Percentiles rank a stretch among this genome's conserved stretches.
Evolutionary conservation across 2,329 filamentous ascomycete species (phyloP).

Genomic region (Cyphellophora attinorum): DNA sequence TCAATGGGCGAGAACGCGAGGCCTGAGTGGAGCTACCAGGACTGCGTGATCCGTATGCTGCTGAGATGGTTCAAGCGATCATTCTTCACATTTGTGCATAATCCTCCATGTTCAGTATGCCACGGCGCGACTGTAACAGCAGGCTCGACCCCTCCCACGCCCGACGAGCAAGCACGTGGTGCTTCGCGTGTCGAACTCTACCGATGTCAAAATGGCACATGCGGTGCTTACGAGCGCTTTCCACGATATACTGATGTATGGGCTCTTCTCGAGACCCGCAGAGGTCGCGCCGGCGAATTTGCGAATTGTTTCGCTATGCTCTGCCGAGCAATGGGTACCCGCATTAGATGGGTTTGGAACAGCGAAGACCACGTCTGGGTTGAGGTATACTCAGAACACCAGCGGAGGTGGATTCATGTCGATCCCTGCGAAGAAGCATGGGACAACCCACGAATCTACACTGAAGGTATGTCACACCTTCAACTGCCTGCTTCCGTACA

Average conservation of each 20-base stretch:
- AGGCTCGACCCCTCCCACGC: slow-evolving; percentile 74
- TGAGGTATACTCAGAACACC: slow-evolving; percentile 90
- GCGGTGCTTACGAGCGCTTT: slow-evolving; percentile 75
- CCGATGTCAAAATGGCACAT: slow-evolving; percentile 67
- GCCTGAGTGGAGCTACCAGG: slow-evolving; percentile 92
- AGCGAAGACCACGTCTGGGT: slow-evolving; percentile 97
- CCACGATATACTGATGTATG: slow-evolving; percentile 93
- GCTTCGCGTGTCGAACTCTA: slow-evolving; percentile 85
- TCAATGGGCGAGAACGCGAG: slow-evolving; percentile 72
- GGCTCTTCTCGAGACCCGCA: slow-evolving; percentile 74
- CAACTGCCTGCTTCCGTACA: slow-evolving; percentile 3
- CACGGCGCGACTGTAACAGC: slow-evolving; percentile 71
- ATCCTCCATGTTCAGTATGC: slow-evolving; percentile 76
- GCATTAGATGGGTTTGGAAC: slow-evolving; percentile 97
- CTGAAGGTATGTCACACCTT: slow-evolving; percentile 53
- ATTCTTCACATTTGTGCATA: slow-evolving; percentile 96
- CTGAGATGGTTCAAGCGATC: slow-evolving; percentile 84
- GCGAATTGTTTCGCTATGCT: slow-evolving; percentile 99
- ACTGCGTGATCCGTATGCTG: slow-evolving; percentile 64
- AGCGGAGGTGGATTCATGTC: slow-evolving; percentile 91
- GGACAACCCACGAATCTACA: slow-evolving; percentile 88
- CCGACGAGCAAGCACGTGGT: slow-evolving; percentile 81
- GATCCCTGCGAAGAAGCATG: slow-evolving; percentile 90
- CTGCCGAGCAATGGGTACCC: slow-evolving; percentile 79
- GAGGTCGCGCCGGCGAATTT: slow-evolving; percentile 89